These are phyloP conservation scores for Ogataea wickerhamii DNA, from an alignment of 805 yeast species.

Conservation along the genomic window DNA sequence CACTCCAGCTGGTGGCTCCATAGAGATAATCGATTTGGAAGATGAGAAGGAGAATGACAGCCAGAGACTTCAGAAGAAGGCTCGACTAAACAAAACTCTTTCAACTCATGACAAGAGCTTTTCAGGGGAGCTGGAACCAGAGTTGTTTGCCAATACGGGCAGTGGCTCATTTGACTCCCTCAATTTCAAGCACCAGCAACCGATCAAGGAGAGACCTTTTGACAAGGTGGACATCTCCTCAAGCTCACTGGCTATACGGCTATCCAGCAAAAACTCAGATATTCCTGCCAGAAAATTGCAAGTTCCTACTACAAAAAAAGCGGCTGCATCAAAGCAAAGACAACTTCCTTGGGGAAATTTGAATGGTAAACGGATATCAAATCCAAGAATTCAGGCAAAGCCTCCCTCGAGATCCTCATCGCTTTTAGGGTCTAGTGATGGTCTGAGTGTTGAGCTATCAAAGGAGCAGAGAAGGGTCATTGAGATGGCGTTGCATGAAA, in stretches of 20 bases:
- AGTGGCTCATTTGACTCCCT: not conserved
- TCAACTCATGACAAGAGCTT: not conserved
- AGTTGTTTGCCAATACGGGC: not conserved
- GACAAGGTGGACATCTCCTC: slow-evolving; percentile 2
- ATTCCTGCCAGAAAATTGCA: slow-evolving; percentile 3
- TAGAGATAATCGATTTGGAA: not conserved
- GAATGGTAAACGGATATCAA: slow-evolving; percentile 11
- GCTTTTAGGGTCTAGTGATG: not conserved
- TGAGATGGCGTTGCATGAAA: slow-evolving; percentile 46
- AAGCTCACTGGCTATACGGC: not conserved
- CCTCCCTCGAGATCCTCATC: slow-evolving; percentile 4
- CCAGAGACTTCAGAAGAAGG: not conserved
- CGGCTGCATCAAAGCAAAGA: slow-evolving; percentile 15
- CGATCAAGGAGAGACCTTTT: slow-evolving; percentile 15
- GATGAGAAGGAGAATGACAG: not conserved
- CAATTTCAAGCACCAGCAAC: slow-evolving; percentile 24
- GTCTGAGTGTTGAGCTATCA: slow-evolving; percentile 13
- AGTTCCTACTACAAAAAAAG: slow-evolving; percentile 5
- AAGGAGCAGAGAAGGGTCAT: slow-evolving; percentile 47
- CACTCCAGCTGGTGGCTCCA: not conserved
- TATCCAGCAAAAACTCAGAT: slow-evolving; percentile 1
- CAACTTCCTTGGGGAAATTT: slow-evolving; percentile 19
- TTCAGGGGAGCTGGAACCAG: not conserved
- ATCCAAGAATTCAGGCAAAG: slow-evolving; percentile 18
- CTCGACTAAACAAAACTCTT: not conserved